These are phyloP conservation scores for Dactylella cylindrospora DNA, from an alignment of 2,329 filamentous ascomycete species.

Conservation along the genomic window DNA sequence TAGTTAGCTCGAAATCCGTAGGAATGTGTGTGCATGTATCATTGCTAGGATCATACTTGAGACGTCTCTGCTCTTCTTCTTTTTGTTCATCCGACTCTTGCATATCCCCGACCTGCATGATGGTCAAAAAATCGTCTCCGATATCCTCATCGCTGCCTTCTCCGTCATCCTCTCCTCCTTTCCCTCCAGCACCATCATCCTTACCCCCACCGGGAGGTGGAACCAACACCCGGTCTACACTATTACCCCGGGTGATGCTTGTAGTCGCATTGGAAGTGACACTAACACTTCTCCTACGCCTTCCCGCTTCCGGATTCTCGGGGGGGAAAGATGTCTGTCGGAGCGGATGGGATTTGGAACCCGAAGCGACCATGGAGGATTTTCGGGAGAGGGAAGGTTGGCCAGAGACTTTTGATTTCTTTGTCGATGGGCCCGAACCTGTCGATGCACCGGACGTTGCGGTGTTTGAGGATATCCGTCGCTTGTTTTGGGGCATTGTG, in stretches of 20 bases:
- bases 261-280: slow-evolving; percentile 63
- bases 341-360: slow-evolving; percentile 64
- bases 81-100: slow-evolving; percentile 67
- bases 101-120: slow-evolving; percentile 60
- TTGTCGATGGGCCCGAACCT: slow-evolving; percentile 25
- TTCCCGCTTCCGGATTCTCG: slow-evolving; percentile 58
- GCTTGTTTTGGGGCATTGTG: slow-evolving; percentile 39
- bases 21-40: background rate
- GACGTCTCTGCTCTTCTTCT: slow-evolving; percentile 63
- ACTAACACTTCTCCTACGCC: slow-evolving; percentile 63
- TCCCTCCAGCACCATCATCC: slow-evolving; percentile 50
- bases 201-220: slow-evolving; percentile 32
- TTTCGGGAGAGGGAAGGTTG: slow-evolving; percentile 58
- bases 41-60: slow-evolving; percentile 16
- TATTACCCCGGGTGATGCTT: slow-evolving; percentile 58
- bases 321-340: slow-evolving; percentile 81
- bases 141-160: slow-evolving; percentile 63
- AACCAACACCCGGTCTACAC: slow-evolving; percentile 50
- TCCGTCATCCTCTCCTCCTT: slow-evolving; percentile 60
- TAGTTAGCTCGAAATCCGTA: slow-evolving; percentile 1
- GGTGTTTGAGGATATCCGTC: slow-evolving; percentile 41
- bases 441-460: slow-evolving; percentile 33
- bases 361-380: slow-evolving; percentile 63
- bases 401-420: slow-evolving; percentile 41
- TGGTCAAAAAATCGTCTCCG: slow-evolving; percentile 52